Conservation (phyloP, 31 red algal species). For the Odonthalia washingtoniensis region DNA sequence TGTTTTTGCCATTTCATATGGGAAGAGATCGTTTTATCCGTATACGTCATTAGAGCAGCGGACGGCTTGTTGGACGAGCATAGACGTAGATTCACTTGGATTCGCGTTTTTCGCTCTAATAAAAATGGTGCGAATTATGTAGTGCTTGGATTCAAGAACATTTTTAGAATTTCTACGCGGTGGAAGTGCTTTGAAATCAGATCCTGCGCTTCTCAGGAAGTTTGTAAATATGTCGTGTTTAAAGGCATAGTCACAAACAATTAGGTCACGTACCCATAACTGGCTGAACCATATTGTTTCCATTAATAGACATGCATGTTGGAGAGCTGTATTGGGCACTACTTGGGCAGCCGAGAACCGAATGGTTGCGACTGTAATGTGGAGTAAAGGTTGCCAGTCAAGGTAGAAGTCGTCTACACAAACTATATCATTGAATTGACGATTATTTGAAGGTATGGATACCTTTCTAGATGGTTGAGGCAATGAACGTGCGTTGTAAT, state of each 20-base stretch:
- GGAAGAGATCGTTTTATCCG: slow-evolving; percentile 19
- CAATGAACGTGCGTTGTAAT: background rate
- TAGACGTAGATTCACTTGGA: too few species aligned
- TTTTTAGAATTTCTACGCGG: slow-evolving; percentile 19
- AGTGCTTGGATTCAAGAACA: slow-evolving; percentile 34
- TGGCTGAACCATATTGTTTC: background rate
- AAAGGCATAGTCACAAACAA: background rate
- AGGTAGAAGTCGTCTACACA: slow-evolving; percentile 22
- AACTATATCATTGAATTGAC: background rate
- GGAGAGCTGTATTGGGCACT: background rate
- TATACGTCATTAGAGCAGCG: slow-evolving; percentile 36
- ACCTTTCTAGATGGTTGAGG: background rate
- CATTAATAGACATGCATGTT: background rate
- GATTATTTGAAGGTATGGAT: background rate
- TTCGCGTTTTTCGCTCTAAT: slow-evolving; percentile 6
- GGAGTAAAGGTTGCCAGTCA: background rate
- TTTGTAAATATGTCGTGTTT: background rate
- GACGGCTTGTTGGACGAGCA: slow-evolving; percentile 9
- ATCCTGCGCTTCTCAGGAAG: background rate
- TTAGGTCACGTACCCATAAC: background rate
- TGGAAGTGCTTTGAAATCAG: background rate
- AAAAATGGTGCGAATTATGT: slow-evolving; percentile 31
- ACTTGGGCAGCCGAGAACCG: slow-evolving; percentile 5
- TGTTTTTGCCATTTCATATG: slow-evolving; percentile 45
- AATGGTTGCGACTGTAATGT: background rate